Conservation (phyloP, 805 yeast species). For the Ogataea nitratoaversa region DNA sequence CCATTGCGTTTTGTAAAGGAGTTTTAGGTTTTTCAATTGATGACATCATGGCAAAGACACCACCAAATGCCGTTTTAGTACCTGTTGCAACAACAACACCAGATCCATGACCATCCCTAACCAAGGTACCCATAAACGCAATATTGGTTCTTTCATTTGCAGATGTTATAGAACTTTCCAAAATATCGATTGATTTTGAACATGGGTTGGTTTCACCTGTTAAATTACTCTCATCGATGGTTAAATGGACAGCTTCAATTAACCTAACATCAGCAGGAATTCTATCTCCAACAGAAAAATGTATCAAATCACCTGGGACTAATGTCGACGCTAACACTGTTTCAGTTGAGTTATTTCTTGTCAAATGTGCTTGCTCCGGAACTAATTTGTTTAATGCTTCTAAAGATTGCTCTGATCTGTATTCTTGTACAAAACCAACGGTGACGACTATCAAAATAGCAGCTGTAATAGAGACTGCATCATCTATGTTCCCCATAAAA, state of each 20-base stretch:
- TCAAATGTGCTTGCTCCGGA: conserved; percentile 93
- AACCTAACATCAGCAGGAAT: conserved; percentile 94
- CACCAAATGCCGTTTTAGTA: conserved; percentile 85
- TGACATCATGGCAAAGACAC: conserved; percentile 92
- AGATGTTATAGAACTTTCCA: conserved; percentile 26
- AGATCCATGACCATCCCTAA: conserved; percentile 90
- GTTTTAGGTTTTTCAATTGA: conserved; percentile 96
- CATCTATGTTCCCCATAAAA: conserved; percentile 94
- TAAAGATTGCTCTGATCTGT: conserved; percentile 88
- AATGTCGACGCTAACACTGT: conserved; percentile 81
- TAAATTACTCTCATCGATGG: conserved; percentile 88
- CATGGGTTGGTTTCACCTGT: conserved; percentile 96
- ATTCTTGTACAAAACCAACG: conserved; percentile 97
- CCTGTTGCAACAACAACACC: conserved; percentile 95
- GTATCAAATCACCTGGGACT: conserved; percentile 95
- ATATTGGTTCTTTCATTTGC: conserved; percentile 64
- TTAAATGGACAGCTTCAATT: conserved; percentile 69
- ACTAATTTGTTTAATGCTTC: conserved; percentile 91
- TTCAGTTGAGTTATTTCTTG: conserved; percentile 74
- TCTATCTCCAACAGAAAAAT: conserved; percentile 87
- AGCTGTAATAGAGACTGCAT: conserved; percentile 87
- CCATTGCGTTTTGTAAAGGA: conserved; percentile 94
- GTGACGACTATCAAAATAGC: conserved; percentile 92
- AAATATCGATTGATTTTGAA: conserved; percentile 51
- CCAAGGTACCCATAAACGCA: conserved; percentile 97